Percentiles rank a stretch among this genome's conserved stretches.
Conservation (phyloP, 306 rosid genomes). For the Cicer judaicum region DNA sequence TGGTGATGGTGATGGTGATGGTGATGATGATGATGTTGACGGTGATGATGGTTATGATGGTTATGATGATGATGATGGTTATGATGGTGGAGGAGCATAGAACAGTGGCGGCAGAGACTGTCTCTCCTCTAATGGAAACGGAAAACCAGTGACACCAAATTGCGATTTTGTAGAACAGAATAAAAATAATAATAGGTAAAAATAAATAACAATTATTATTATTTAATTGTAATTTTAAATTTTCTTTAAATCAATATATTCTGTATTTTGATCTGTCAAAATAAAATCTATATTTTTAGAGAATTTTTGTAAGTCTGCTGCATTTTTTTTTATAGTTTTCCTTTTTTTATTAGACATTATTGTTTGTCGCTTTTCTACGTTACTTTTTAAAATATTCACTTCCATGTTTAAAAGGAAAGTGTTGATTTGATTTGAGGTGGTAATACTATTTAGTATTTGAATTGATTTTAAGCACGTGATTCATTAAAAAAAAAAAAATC, state of each 20-base stretch:
- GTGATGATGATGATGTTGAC: neutral
- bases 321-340: neutral
- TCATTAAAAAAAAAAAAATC: too few species aligned
- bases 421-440: neutral
- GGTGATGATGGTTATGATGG: neutral
- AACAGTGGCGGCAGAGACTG: constrained; percentile 50
- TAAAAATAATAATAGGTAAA: neutral
- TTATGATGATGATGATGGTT: neutral
- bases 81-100: constrained; percentile 36
- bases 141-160: constrained; percentile 38
- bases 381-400: neutral
- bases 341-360: constrained; percentile 4
- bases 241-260: too few species aligned
- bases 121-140: constrained; percentile 38
- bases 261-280: too few species aligned
- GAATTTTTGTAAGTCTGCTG: neutral
- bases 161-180: constrained; percentile 43
- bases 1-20: neutral
- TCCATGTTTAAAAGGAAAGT: neutral
- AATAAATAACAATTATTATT: neutral
- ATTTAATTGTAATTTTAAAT: neutral
- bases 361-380: neutral
- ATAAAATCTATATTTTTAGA: too few species aligned
- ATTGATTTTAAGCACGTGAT: neutral
- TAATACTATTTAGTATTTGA: too few species aligned